Evolutionary conservation across 2,329 filamentous ascomycete species (phyloP).

Genomic region (Claviceps sp.): DNA sequence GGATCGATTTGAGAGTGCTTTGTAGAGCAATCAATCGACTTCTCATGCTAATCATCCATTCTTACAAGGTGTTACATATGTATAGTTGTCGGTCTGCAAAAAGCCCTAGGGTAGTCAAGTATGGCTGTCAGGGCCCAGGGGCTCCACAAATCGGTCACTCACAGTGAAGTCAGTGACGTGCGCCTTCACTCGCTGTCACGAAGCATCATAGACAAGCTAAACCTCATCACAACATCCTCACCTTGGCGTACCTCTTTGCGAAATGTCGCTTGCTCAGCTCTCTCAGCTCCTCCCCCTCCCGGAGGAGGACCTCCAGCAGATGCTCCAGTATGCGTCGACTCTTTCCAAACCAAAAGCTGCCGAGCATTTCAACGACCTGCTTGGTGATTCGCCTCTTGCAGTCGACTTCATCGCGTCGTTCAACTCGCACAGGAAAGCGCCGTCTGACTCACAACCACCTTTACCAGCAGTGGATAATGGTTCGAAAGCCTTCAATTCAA

Average conservation of each 20-base stretch:
- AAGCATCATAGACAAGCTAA: background rate
- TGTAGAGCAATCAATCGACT: too few species aligned
- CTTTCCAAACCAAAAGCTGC: conserved; percentile 66
- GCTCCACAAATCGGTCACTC: background rate
- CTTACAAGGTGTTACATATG: too few species aligned
- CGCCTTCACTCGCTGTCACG: background rate
- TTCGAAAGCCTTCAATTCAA: conserved; percentile 2
- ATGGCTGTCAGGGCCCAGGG: background rate
- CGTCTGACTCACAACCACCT: conserved; percentile 4
- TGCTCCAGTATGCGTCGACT: conserved; percentile 67
- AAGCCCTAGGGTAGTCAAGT: too few species aligned
- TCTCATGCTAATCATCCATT: too few species aligned
- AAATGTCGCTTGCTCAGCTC: conserved; percentile 53
- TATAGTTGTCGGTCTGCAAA: too few species aligned
- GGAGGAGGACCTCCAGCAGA: conserved; percentile 68
- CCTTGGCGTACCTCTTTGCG: background rate
- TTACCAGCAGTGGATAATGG: conserved; percentile 4
- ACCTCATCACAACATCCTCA: background rate
- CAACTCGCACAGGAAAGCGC: conserved; percentile 50
- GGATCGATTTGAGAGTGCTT: too few species aligned
- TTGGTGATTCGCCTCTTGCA: conserved; percentile 70
- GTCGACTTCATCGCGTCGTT: conserved; percentile 71
- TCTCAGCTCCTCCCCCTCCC: conserved; percentile 72
- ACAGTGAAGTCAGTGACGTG: background rate
- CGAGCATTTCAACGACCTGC: conserved; percentile 74